Conservation (phyloP, 2,329 filamentous ascomycete species). For the Botryotinia calthae region DNA sequence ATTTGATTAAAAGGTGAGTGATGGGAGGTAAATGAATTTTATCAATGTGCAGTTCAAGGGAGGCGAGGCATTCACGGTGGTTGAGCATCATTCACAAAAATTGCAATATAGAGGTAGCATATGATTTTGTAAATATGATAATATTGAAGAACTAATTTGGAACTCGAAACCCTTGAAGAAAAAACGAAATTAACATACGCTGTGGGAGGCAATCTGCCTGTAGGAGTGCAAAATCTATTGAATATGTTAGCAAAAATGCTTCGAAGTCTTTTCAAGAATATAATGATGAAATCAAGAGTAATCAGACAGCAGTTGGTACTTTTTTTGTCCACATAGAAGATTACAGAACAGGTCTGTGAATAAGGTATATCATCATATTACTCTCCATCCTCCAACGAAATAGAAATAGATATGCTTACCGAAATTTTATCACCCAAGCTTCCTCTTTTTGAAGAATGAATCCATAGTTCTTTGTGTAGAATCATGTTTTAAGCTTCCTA, state of each 20-base stretch:
- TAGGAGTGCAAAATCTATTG: not conserved
- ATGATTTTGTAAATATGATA: not conserved
- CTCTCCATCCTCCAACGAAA: constrained; percentile 25
- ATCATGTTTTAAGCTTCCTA: constrained; percentile 76
- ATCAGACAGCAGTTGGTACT: constrained; percentile 85
- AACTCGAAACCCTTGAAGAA: not conserved
- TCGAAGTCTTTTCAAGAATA: not conserved
- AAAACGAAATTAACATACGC: constrained; percentile 5
- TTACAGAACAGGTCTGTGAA: constrained; percentile 87
- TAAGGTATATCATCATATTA: constrained; percentile 67
- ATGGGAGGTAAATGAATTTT: not conserved
- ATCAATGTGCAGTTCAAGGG: not conserved
- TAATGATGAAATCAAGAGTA: constrained; percentile 23
- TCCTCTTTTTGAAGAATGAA: constrained; percentile 69
- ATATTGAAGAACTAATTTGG: not conserved
- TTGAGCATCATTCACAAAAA: not conserved
- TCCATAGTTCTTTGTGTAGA: constrained; percentile 72
- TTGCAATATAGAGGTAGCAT: not conserved
- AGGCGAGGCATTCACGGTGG: not conserved
- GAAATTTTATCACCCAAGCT: constrained; percentile 22
- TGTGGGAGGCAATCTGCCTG: not conserved
- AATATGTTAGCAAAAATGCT: constrained; percentile 19
- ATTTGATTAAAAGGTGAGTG: not conserved
- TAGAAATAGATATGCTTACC: constrained; percentile 24
- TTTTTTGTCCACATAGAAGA: constrained; percentile 61